These are phyloP conservation scores for Leucogyrophana mollusca DNA, from an alignment of 768 basidiomycete species.

Conservation along the genomic window DNA sequence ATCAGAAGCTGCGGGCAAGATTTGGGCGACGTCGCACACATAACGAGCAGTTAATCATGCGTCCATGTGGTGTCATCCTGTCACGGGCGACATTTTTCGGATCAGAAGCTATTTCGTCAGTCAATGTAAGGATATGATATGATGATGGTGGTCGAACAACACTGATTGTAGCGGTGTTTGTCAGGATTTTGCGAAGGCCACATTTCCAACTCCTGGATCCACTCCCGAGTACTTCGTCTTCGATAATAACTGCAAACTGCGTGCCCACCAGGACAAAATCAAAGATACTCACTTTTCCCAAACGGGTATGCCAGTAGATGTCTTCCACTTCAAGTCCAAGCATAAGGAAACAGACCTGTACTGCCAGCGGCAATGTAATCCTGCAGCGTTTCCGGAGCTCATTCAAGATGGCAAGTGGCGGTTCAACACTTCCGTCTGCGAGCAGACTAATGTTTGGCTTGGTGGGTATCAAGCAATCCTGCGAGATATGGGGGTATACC, in stretches of 20 bases:
- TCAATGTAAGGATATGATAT: constrained; percentile 10
- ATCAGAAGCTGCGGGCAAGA: constrained; percentile 9
- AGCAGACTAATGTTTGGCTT: constrained; percentile 35
- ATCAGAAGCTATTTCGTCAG: constrained; percentile 19
- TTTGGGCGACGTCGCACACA: constrained; percentile 23
- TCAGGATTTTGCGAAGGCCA: constrained; percentile 12
- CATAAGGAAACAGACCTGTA: constrained; percentile 19
- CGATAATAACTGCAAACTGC: constrained; percentile 20
- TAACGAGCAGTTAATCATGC: constrained; percentile 26
- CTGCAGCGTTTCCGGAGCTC: constrained; percentile 22
- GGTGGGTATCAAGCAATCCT: constrained; percentile 28
- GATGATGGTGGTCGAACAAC: neutral
- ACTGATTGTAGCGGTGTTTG: neutral
- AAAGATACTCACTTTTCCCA: constrained; percentile 12
- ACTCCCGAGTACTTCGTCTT: constrained; percentile 14
- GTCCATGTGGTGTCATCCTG: constrained; percentile 24
- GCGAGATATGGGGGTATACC: constrained; percentile 21
- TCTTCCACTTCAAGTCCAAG: constrained; percentile 20
- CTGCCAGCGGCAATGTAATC: constrained; percentile 27
- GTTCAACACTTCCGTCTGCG: constrained; percentile 35
- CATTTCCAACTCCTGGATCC: constrained; percentile 8
- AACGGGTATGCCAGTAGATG: constrained; percentile 15
- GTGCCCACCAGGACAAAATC: constrained; percentile 6
- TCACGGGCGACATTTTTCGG: constrained; percentile 23
- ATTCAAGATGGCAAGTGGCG: constrained; percentile 17